A percentile compares a stretch with the other conserved stretches of the same genome.
Evolutionary conservation across 768 basidiomycete species (phyloP).

Genomic region (Tephrocybe sp.): DNA sequence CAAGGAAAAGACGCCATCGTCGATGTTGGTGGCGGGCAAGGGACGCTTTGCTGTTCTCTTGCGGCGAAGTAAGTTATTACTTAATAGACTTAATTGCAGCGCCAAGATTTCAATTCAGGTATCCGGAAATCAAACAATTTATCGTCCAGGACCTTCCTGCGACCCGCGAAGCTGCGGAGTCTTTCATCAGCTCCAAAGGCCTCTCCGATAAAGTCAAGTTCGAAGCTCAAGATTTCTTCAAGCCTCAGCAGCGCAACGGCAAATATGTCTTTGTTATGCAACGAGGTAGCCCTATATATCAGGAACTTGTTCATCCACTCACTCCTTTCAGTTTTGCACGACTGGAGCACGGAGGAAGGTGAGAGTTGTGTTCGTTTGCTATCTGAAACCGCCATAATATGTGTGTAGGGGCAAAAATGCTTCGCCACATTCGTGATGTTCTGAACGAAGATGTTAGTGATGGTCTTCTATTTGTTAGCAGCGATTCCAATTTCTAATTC

Average conservation of each 20-base stretch:
- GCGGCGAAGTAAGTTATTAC: conserved; percentile 28
- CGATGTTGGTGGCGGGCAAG: conserved; percentile 41
- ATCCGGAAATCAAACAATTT: conserved; percentile 36
- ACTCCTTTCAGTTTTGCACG: conserved; percentile 30
- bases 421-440: conserved; percentile 33
- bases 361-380: neutral
- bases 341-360: conserved; percentile 37
- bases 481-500: neutral
- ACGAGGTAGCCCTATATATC: conserved; percentile 24
- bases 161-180: conserved; percentile 32
- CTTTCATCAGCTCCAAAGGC: conserved; percentile 32
- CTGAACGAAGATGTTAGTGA: conserved; percentile 31
- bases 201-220: conserved; percentile 32
- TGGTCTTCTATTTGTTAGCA: neutral
- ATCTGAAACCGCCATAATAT: neutral
- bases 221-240: conserved; percentile 40
- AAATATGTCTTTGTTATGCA: conserved; percentile 40
- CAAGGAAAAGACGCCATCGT: conserved; percentile 38
- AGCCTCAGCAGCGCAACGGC: conserved; percentile 38
- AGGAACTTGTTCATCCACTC: neutral
- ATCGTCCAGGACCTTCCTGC: conserved; percentile 39
- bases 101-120: conserved; percentile 20
- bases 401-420: conserved; percentile 32
- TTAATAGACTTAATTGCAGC: neutral
- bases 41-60: conserved; percentile 37